Conservation (phyloP, 495 filamentous ascomycete species). For the Venustampulla echinocandica region DNA sequence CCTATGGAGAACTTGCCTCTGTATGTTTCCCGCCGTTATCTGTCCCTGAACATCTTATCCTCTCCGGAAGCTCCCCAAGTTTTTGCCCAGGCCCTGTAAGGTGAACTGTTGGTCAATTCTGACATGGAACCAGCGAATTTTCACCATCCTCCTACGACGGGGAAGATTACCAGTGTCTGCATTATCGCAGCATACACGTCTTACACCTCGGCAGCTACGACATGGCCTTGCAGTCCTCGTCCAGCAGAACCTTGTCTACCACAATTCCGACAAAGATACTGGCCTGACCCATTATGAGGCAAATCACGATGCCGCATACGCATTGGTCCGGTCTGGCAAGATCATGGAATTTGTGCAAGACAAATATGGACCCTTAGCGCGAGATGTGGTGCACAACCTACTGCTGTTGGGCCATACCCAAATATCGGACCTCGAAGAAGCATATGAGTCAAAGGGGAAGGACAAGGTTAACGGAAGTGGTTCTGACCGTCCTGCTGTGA, state of each 20-base stretch:
- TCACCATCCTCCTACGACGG: conserved; percentile 63
- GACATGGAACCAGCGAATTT: conserved; percentile 53
- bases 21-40: conserved; percentile 44
- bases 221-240: conserved; percentile 75
- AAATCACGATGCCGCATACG: conserved; percentile 64
- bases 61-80: neutral
- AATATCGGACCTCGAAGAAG: conserved; percentile 55
- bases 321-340: conserved; percentile 69
- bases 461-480: conserved; percentile 17
- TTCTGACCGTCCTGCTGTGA: conserved; percentile 15
- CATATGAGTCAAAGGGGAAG: conserved; percentile 23
- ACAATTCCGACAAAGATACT: conserved; percentile 55
- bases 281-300: conserved; percentile 70
- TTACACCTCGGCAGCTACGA: conserved; percentile 59
- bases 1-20: conserved; percentile 80
- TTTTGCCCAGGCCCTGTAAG: conserved; percentile 3
- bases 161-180: conserved; percentile 66
- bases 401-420: conserved; percentile 69
- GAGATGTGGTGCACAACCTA: conserved; percentile 62
- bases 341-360: conserved; percentile 67
- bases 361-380: conserved; percentile 59
- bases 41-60: neutral
- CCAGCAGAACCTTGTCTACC: conserved; percentile 78
- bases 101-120: conserved; percentile 11
- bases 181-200: conserved; percentile 55